phyloP scores from a whole-genome alignment of 2,329 filamentous ascomycete genomes.

The Epicoccum sorghinum region DNA sequence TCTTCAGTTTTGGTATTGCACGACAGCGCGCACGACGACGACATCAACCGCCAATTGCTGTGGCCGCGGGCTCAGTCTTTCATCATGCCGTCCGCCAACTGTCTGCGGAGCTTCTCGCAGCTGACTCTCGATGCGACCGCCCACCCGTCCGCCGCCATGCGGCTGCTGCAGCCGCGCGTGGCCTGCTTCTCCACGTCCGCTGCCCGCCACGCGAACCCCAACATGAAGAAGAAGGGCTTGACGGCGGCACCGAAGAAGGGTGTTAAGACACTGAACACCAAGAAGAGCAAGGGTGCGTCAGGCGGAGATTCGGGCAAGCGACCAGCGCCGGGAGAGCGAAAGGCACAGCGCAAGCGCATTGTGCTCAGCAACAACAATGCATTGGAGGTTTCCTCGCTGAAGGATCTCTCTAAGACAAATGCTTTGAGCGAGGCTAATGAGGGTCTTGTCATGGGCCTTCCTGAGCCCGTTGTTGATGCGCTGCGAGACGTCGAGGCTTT shows the following conservation, averaged over 20 bases:
- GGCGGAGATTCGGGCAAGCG: conserved; percentile 54
- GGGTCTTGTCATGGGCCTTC: conserved; percentile 73
- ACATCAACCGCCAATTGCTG: conserved; percentile 33
- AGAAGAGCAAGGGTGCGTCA: conserved; percentile 50
- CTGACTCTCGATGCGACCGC: conserved; percentile 36
- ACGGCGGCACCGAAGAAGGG: conserved; percentile 43
- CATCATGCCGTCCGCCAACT: conserved; percentile 42
- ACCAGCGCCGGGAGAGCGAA: conserved; percentile 79
- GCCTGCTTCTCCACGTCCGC: conserved; percentile 46
- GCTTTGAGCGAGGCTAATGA: conserved; percentile 52
- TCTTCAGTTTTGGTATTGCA: conserved; percentile 28
- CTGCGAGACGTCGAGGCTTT: conserved; percentile 87
- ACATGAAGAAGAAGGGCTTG: conserved; percentile 36
- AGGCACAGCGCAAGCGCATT: conserved; percentile 84
- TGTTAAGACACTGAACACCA: conserved; percentile 49
- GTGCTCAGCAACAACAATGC: conserved; percentile 95
- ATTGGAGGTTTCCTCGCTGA: conserved; percentile 72
- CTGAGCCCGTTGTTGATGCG: conserved; percentile 74
- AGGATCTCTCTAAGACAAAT: conserved; percentile 64
- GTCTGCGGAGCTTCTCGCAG: conserved; percentile 41
- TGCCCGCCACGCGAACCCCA: conserved; percentile 31
- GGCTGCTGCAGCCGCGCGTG: conserved; percentile 31
- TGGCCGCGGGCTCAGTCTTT: conserved; percentile 29
- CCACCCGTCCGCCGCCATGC: conserved; percentile 31
- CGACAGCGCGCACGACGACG: conserved; percentile 21